These are phyloP conservation scores for Psilocybe azurescens DNA, from an alignment of 768 basidiomycete genomes.

Conservation along the genomic window DNA sequence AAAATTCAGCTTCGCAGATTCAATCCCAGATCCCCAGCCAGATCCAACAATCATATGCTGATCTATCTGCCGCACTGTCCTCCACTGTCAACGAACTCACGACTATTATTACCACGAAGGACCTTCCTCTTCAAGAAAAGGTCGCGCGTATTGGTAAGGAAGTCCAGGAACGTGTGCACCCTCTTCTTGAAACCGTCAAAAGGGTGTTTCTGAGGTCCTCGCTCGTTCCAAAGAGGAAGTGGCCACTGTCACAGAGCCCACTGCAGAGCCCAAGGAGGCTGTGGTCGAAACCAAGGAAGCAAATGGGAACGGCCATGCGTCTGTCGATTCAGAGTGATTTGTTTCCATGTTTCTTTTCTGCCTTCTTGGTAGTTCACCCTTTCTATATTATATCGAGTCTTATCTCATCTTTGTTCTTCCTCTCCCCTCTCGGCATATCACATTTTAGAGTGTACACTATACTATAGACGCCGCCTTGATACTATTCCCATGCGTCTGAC, in stretches of 20 bases:
- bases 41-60: slow-evolving; percentile 61
- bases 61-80: slow-evolving; percentile 49
- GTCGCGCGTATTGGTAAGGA: slow-evolving; percentile 57
- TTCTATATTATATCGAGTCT: background rate
- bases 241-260: background rate
- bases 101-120: slow-evolving; percentile 53
- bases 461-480: background rate
- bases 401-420: background rate
- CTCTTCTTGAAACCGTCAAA: slow-evolving; percentile 60
- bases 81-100: slow-evolving; percentile 59
- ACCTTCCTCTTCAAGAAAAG: slow-evolving; percentile 68
- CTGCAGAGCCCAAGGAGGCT: background rate
- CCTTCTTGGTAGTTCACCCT: background rate
- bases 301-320: slow-evolving; percentile 20
- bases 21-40: slow-evolving; percentile 60
- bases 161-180: slow-evolving; percentile 64
- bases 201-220: slow-evolving; percentile 45
- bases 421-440: background rate
- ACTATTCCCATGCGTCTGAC: no score
- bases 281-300: slow-evolving; percentile 1
- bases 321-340: slow-evolving; percentile 13
- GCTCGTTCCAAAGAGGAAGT: slow-evolving; percentile 26
- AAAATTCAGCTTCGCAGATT: slow-evolving; percentile 41
- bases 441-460: slow-evolving; percentile 2
- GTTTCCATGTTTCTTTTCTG: background rate